Percentiles rank a stretch among this genome's conserved stretches.
These are phyloP conservation scores for Chalara sp. DNA, from an alignment of 2,329 filamentous ascomycete species.

Conservation along the genomic window DNA sequence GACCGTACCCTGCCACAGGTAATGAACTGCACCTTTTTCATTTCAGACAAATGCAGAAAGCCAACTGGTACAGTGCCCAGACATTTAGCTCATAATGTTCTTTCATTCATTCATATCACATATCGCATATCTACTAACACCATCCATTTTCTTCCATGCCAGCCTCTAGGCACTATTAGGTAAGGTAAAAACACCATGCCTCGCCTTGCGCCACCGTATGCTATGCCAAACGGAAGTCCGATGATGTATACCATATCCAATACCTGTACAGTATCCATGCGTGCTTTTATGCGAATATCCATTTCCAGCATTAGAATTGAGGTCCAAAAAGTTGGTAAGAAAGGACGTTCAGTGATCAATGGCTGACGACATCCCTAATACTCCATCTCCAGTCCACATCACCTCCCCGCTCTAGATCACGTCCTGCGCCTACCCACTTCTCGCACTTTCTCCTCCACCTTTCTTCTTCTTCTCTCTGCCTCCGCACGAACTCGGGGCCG, in stretches of 20 bases:
- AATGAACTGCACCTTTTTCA: too few species aligned
- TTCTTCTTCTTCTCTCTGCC: conserved; percentile 87
- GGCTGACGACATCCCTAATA: conserved; percentile 50
- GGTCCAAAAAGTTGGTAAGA: not conserved
- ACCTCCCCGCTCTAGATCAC: conserved; percentile 41
- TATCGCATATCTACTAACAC: too few species aligned
- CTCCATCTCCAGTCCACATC: conserved; percentile 69
- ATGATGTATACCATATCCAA: not conserved
- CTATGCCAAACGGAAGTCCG: not conserved
- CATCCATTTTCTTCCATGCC: too few species aligned
- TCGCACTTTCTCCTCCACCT: conserved; percentile 85
- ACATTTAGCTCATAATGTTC: too few species aligned
- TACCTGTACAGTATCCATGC: not conserved
- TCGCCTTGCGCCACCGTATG: not conserved
- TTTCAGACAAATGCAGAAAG: too few species aligned
- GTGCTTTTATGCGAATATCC: too few species aligned
- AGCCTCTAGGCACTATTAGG: too few species aligned
- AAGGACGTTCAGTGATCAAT: conserved; percentile 3
- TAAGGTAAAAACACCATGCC: not conserved
- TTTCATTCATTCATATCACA: too few species aligned
- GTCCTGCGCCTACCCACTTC: conserved; percentile 63
- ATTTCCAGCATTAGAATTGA: not conserved
- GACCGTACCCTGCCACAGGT: too few species aligned
- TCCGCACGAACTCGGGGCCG: conserved; percentile 83
- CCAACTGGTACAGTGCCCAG: too few species aligned